These are phyloP conservation scores for Fusarium multiceps DNA, from an alignment of 2,329 filamentous ascomycete species.

Conservation along the genomic window DNA sequence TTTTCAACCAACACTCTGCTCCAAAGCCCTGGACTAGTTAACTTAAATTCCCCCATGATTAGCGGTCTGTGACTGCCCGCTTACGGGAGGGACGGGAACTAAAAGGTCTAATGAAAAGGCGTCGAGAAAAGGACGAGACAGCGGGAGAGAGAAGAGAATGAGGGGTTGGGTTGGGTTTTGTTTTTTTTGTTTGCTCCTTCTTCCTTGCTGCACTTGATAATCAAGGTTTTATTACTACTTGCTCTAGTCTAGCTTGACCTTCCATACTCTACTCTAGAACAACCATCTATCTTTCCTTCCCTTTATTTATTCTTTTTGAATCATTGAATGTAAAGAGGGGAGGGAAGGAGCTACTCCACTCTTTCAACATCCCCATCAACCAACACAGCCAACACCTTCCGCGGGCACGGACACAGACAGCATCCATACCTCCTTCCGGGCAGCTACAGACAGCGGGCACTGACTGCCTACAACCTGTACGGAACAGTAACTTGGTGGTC, in stretches of 20 bases:
- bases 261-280: neutral
- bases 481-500: too few relatives aligned
- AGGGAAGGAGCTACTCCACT: conserved; percentile 8
- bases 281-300: neutral
- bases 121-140: neutral
- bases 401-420: neutral
- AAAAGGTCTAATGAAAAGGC: conserved; percentile 6
- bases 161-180: neutral
- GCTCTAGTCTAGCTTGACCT: neutral
- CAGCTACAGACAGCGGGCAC: conserved; percentile 1
- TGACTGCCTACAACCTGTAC: neutral
- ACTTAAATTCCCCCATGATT: neutral
- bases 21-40: neutral
- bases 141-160: neutral
- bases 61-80: neutral
- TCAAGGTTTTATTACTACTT: conserved; percentile 1
- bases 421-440: neutral
- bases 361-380: conserved; percentile 4
- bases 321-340: neutral
- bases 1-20: neutral
- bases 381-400: neutral
- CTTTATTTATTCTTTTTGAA: neutral
- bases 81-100: conserved; percentile 18
- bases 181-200: neutral
- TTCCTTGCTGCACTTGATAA: neutral